Conservation (phyloP, 2,329 filamentous ascomycete genomes). For the Diaporthe helianthi region DNA sequence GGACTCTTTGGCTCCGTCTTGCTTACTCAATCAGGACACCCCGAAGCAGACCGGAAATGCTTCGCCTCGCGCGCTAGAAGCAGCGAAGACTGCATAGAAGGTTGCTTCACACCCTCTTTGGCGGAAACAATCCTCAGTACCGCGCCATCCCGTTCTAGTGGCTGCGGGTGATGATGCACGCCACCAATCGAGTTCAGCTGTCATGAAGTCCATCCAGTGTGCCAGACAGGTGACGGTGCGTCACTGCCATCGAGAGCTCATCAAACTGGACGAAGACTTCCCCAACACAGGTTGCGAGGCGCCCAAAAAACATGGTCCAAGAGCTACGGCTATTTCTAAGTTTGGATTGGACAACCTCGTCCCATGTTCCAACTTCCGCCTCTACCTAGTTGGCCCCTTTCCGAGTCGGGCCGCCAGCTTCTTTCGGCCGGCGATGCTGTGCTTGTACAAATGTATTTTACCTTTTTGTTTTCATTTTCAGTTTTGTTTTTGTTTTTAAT, state of each 20-base stretch:
- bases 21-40: not conserved
- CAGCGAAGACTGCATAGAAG: conserved; percentile 32
- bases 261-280: not conserved
- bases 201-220: not conserved
- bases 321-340: conserved; percentile 24
- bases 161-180: conserved; percentile 12
- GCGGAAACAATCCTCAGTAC: conserved; percentile 9
- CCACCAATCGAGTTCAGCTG: conserved; percentile 24
- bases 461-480: too few species aligned
- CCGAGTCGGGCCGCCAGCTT: conserved; percentile 26
- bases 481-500: not conserved
- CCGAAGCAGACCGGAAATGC: not conserved
- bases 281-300: not conserved
- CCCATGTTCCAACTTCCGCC: not conserved
- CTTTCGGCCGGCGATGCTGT: not conserved
- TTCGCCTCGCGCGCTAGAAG: conserved; percentile 34
- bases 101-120: conserved; percentile 33
- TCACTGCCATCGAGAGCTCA: not conserved
- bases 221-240: not conserved
- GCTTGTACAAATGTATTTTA: conserved; percentile 10
- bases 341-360: conserved; percentile 24
- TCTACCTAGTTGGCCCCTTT: not conserved
- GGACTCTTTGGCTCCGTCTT: not conserved
- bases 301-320: conserved; percentile 10
- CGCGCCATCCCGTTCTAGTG: conserved; percentile 33